Base-by-base conservation (phyloP, 2,329 filamentous ascomycete genomes). In the Davidsoniella australis region DNA sequence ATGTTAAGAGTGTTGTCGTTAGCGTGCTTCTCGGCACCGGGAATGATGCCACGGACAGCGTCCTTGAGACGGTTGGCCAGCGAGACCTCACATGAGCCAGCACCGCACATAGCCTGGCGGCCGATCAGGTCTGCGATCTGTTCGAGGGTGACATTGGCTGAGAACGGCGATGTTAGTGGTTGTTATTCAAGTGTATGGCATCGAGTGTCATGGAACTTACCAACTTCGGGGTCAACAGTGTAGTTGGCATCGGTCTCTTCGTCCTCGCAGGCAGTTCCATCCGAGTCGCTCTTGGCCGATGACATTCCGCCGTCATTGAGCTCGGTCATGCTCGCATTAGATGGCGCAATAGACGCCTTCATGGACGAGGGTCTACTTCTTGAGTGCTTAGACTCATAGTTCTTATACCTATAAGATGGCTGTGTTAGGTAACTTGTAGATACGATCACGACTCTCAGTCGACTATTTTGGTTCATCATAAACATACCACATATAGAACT, bases 401-500 rank as follows among this genome's bases (percentile, higher is more conserved):
- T 67, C 53, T 64, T 66, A 60, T 62, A 69, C 66, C 66, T 69
- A 48, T n/a, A 24, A 8, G 18, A 24, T 14, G 10, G 18, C 12
- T 37, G 33, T 23, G 33, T 42, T 18, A 39, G 18, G 8, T 8
- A 41, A n/a, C 29, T 41, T 33, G 38, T 45, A 23, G n/a, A 7
- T n/a, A 23, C 14, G 24, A 29, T 37, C 23, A 17, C 20, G 39
- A 29, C 23, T 18, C 8, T 23, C 23, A n/a, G 10, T 12, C n/a
- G n/a, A 9, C 3, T 16, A n/a, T 9, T 45, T 26, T 5, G 20
- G 2, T 23, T n/a, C 8, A 20, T 20, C 8, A 16, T 38, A 14
- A 41, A 55, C 62, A 23, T 57, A 70, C 68, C 68, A 71, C 38
- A 70, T 61, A 54, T 68, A 70, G 52, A 70, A 71, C 57, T 71